These are phyloP conservation scores for Gossypium turneri DNA, from an alignment of 345 rosid genomes.

Conservation along the genomic window DNA sequence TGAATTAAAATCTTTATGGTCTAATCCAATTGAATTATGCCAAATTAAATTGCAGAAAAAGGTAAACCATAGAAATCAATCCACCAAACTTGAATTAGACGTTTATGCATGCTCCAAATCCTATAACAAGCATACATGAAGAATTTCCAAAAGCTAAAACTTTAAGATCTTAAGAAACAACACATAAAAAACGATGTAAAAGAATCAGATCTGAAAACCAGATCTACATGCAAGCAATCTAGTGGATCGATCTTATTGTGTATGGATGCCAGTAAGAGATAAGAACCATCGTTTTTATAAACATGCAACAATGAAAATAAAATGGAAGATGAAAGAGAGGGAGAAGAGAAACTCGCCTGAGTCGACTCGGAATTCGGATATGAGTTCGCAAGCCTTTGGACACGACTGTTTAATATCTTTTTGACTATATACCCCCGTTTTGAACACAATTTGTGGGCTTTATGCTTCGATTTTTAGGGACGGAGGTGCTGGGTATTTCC, in stretches of 20 bases:
- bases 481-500: neutral
- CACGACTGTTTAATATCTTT: neutral
- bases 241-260: neutral
- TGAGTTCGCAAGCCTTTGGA: neutral
- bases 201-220: slow-evolving; percentile 2
- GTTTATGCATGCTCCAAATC: neutral
- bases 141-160: neutral
- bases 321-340: neutral
- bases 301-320: neutral
- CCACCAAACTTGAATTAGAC: neutral
- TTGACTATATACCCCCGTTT: neutral
- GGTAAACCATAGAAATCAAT: neutral
- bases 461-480: neutral
- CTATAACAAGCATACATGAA: neutral
- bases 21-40: neutral
- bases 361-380: neutral
- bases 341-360: slow-evolving; percentile 13
- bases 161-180: neutral
- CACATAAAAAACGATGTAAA: neutral
- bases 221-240: neutral
- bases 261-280: neutral
- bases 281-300: neutral
- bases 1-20: neutral
- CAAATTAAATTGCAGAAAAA: neutral
- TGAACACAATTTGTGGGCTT: neutral